phyloP scores from a whole-genome alignment of 2,329 filamentous ascomycete genomes.

The Sporothrix humicola region DNA sequence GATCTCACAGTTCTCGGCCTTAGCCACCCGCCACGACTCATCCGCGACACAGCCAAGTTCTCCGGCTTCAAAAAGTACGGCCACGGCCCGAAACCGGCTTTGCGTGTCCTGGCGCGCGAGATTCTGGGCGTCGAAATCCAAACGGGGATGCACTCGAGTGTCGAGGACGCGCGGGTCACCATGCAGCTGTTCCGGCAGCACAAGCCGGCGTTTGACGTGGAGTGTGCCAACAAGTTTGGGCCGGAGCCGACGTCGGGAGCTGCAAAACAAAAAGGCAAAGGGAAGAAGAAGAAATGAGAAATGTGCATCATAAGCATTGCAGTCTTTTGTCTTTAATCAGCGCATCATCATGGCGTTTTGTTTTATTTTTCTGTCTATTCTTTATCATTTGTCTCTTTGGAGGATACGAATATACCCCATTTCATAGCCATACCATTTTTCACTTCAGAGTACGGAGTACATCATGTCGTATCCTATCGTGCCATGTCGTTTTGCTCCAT shows the following conservation, averaged over 20 bases:
- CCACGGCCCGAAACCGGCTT: slow-evolving; percentile 70
- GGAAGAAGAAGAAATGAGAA: slow-evolving; percentile 46
- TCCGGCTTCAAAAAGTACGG: slow-evolving; percentile 73
- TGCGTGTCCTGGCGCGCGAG: slow-evolving; percentile 64
- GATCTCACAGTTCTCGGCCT: slow-evolving; percentile 77
- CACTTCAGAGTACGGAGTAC: too few relatives aligned
- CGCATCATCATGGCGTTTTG: not conserved
- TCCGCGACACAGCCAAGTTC: slow-evolving; percentile 84
- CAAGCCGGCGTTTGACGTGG: slow-evolving; percentile 84
- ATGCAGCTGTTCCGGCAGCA: slow-evolving; percentile 87
- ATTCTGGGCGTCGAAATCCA: slow-evolving; percentile 68
- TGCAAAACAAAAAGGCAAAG: slow-evolving; percentile 50
- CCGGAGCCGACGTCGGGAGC: slow-evolving; percentile 36
- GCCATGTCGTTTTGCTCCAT: not conserved
- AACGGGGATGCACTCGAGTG: slow-evolving; percentile 66
- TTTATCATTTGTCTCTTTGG: not conserved
- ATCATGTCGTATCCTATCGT: too few relatives aligned
- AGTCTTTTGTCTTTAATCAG: not conserved
- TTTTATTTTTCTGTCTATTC: not conserved
- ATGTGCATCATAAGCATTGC: not conserved
- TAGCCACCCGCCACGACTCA: slow-evolving; percentile 76
- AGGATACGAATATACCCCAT: slow-evolving; percentile 8
- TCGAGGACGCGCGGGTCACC: slow-evolving; percentile 82
- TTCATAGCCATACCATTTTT: not conserved
- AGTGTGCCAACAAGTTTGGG: slow-evolving; percentile 72